A percentile compares a stretch with the other conserved stretches of the same genome.
Evolutionary conservation across 192 early-diverging fungal genomes (phyloP).

Genomic region (Rhizophagus clarus): DNA sequence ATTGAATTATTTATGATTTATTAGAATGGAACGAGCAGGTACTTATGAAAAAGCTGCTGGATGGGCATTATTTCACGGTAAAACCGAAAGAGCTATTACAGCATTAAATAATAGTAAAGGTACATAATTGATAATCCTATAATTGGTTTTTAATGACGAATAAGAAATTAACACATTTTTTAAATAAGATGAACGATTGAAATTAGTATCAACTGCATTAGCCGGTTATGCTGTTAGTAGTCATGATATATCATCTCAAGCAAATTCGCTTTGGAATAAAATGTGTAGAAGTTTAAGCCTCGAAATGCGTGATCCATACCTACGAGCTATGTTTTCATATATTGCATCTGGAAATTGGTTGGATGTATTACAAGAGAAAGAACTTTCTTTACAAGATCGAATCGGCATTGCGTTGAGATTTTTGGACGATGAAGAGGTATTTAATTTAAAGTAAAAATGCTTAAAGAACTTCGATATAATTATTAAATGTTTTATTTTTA

Average conservation of each 20-base stretch:
- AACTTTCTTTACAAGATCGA: constrained; percentile 75
- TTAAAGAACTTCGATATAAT: no score
- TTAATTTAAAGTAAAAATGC: background rate
- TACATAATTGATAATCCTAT: background rate
- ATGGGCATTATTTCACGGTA: constrained; percentile 83
- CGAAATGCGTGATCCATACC: constrained; percentile 71
- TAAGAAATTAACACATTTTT: constrained; percentile 3
- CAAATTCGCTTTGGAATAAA: constrained; percentile 52
- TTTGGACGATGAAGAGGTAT: constrained; percentile 77
- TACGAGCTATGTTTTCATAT: constrained; percentile 87
- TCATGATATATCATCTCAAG: constrained; percentile 37
- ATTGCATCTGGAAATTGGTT: constrained; percentile 84
- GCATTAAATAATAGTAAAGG: constrained; percentile 57
- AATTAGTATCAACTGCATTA: constrained; percentile 80
- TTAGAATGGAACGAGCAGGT: constrained; percentile 66
- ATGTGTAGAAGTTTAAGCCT: constrained; percentile 62
- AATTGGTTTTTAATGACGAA: background rate
- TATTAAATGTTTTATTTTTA: no score
- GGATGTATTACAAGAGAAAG: constrained; percentile 69
- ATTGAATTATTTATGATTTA: constrained; percentile 7
- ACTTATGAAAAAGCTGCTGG: constrained; percentile 87
- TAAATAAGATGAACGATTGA: constrained; percentile 68
- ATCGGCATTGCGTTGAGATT: constrained; percentile 85
- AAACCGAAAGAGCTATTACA: constrained; percentile 72
- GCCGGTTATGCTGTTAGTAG: constrained; percentile 48